Base-by-base conservation (phyloP, 2,329 filamentous ascomycete genomes). In the Neofusicoccum umdonicola region DNA sequence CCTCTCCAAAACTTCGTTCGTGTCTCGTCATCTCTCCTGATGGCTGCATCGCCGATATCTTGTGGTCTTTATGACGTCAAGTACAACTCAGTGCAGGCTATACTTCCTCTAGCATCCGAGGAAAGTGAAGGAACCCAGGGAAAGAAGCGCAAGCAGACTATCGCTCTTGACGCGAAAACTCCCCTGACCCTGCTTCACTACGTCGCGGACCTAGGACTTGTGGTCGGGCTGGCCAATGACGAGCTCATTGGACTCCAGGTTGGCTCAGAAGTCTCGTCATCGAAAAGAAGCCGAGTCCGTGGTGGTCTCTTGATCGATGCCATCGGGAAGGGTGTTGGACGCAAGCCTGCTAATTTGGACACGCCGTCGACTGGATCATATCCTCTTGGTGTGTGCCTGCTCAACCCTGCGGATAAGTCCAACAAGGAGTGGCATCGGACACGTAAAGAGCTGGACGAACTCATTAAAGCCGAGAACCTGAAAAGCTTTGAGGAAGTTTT, bases 281-380 rank as follows among this genome's bases (percentile, higher is more conserved):
- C 73, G 6, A 81, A 79, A 66, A 73, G 76, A 31, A 67, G 69
- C n/a, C 78, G 73, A 68, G 69, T 70, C 3, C 69, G 74, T 44
- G 75, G 74, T 60, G 88, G 89, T 8, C 80, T 91, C 7, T 78
- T 93, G 31, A 89, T 91, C 39, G 90, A 93, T 72, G 90, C 90
- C 0, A 86, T 93, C 62, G 89, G 90, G 1, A 88, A 88, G 66
- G 90, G 89, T 2, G 78, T 85, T 58, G 65, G 58, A 15, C 64
- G 42, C 44, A 62, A 62, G 35, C 17, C 64, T 17, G 37, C 34
- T 27, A 62, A 31, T 3, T 22, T 54, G 17, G 60, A 66, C 12
- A 44, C 54, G 9, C 54, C 64, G 13, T 6, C 15, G 13, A 44
- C 6, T 12, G 37, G 31, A 45, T 65, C 17, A 1, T 39, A 60